Base-by-base conservation (phyloP, 306 rosid genomes). In the Cyamopsis tetragonoloba region DNA sequence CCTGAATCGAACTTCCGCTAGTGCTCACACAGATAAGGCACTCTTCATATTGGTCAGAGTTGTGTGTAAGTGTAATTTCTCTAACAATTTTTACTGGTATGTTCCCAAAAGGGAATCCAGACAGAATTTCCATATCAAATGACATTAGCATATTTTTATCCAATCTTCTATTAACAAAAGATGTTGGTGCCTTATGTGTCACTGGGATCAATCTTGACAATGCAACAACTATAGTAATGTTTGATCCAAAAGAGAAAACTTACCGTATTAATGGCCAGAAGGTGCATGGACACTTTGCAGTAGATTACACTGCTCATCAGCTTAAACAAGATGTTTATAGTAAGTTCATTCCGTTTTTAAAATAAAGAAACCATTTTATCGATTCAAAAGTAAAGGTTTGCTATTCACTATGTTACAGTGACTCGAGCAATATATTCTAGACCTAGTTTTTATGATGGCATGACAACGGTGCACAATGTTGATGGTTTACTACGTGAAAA, bases 121-220 rank as follows among this genome's bases (percentile, higher is more conserved):
- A 13, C 10, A 88, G 88, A 6, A 78, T 74, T 55, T 9, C 46
- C 5, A 44, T 80, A 54, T 73, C 85, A 12, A 4, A 30, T 31
- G 26, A 53, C 4, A 23, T 58, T 3, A 57, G 95, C 70, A 74
- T 14, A 7, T 58, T 82, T 47, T 41, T 58, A 63, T 90, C 95
- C 75, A 90, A 75, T 56, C 76, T 90, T 18, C 95, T 85, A 55
- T 57, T 87, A 19, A 64, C 96, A 9, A 90, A 85, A 62, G 96
- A 90, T 75, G 72, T 72, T 7, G 17, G 46, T 0, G 95, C 87
- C 9, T 5, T 81, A 23, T 90, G 96, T 69, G 71, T 84, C 9
- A 79, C 91, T 0, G 87, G 83, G 38, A 27, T 82, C 20, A 66
- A 55, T 44, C 83, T 90, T 22, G 85, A 87, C 62, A 83, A 71